Evolutionary conservation across 1,284 basidiomycete genomes (phyloP).

Genomic region (Naganishia albida): DNA sequence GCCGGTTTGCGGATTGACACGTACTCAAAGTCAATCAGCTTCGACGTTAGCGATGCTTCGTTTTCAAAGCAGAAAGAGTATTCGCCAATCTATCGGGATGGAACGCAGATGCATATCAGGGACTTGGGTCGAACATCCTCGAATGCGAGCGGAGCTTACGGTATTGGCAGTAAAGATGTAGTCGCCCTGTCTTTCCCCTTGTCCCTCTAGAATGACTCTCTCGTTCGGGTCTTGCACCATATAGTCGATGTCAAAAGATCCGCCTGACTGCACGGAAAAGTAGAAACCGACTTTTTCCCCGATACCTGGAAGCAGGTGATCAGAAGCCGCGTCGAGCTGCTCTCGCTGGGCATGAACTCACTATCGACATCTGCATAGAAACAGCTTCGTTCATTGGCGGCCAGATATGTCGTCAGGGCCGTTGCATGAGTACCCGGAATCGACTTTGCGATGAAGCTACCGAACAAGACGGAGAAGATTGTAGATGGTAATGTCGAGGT

Average conservation of each 20-base stretch:
- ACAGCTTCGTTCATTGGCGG: conserved; percentile 83
- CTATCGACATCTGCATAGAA: conserved; percentile 94
- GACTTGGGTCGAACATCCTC: too few relatives aligned
- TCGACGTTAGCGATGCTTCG: conserved; percentile 85
- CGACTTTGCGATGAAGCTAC: not conserved
- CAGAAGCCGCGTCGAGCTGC: not conserved
- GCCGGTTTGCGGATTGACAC: conserved; percentile 34
- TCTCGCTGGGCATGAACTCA: conserved; percentile 1
- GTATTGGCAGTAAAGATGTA: conserved; percentile 93
- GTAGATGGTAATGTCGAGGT: conserved; percentile 10
- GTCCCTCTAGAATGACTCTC: conserved; percentile 79
- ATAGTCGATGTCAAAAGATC: conserved; percentile 91
- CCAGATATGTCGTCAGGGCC: conserved; percentile 83
- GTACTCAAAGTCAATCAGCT: conserved; percentile 87
- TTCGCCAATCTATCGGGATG: conserved; percentile 58
- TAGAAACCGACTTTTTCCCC: conserved; percentile 58
- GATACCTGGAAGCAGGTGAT: conserved; percentile 31
- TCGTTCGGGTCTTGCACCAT: conserved; percentile 86
- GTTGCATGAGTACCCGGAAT: conserved; percentile 15
- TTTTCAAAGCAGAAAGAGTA: conserved; percentile 99
- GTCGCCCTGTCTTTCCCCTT: conserved; percentile 90
- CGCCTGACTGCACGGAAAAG: conserved; percentile 86
- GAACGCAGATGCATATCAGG: too few relatives aligned
- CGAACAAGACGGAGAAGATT: conserved; percentile 3
- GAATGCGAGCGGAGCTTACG: too few relatives aligned